Percentiles rank a stretch among this genome's conserved stretches.
Conservation (phyloP, 225 moss, liverwort and hornwort species). For the Antitrichia curtipendula region DNA sequence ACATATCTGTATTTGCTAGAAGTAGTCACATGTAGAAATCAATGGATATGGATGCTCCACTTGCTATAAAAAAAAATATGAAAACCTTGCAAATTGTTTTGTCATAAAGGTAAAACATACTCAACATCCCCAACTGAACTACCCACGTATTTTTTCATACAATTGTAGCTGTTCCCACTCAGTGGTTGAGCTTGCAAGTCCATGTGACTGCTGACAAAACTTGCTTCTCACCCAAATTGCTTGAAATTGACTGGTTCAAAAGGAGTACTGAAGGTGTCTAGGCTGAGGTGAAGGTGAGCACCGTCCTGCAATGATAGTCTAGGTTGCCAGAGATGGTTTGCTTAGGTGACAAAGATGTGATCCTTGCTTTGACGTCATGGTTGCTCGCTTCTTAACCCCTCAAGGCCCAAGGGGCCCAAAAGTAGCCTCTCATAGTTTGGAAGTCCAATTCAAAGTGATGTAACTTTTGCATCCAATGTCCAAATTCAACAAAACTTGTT, state of each 20-base stretch:
- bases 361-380: background rate
- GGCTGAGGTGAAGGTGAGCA: background rate
- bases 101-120: background rate
- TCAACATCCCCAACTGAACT: background rate
- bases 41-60: background rate
- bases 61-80: background rate
- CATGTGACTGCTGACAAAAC: constrained; percentile 12
- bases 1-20: background rate
- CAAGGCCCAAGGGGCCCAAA: too few species aligned
- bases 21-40: background rate
- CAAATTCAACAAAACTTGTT: too few species aligned
- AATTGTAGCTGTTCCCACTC: background rate
- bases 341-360: background rate
- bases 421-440: too few species aligned
- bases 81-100: background rate
- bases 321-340: constrained; percentile 1
- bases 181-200: constrained; percentile 10
- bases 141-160: background rate
- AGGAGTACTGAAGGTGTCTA: background rate
- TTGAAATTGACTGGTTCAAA: constrained; percentile 16
- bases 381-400: background rate
- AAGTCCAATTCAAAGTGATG: too few species aligned
- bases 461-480: too few species aligned
- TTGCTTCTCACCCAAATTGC: background rate
- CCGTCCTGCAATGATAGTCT: background rate